A percentile compares a stretch with the other conserved stretches of the same genome.
These are phyloP conservation scores for Camellia oleifera DNA, from an alignment of 179 eudicot genomes.

Conservation along the genomic window DNA sequence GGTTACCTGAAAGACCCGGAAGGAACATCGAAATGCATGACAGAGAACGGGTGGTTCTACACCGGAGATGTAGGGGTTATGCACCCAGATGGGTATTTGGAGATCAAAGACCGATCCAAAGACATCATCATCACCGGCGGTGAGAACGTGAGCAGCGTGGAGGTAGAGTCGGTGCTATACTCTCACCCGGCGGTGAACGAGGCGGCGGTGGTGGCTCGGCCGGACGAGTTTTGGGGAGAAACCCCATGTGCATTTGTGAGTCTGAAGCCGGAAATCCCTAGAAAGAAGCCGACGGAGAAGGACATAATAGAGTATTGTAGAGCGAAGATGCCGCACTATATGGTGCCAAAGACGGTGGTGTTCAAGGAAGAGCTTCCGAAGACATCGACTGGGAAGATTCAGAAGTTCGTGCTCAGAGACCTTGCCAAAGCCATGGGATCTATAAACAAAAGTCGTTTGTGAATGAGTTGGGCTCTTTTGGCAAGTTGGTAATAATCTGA, in stretches of 20 bases:
- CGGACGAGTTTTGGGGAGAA: constrained; percentile 71
- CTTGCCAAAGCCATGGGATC: constrained; percentile 44
- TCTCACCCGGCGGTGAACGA: constrained; percentile 46
- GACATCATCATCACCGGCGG: constrained; percentile 68
- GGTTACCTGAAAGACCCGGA: constrained; percentile 61
- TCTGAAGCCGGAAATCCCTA: constrained; percentile 29
- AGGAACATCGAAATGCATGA: constrained; percentile 40
- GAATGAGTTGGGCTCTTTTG: no score
- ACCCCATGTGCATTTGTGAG: constrained; percentile 71
- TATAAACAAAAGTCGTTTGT: background rate
- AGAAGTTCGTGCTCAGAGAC: constrained; percentile 59
- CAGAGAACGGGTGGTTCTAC: constrained; percentile 52
- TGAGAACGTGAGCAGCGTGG: constrained; percentile 64
- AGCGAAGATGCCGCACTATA: constrained; percentile 50
- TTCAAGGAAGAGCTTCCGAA: constrained; percentile 61
- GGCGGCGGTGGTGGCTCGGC: constrained; percentile 67
- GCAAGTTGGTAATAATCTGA: no score
- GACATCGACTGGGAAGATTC: constrained; percentile 71
- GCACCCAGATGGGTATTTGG: constrained; percentile 63
- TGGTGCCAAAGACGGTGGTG: constrained; percentile 68
- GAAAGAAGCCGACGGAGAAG: constrained; percentile 35
- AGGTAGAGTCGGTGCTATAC: constrained; percentile 57
- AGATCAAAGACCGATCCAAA: constrained; percentile 60
- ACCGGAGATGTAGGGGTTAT: constrained; percentile 68
- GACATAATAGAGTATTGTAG: constrained; percentile 52